phyloP scores from a whole-genome alignment of 2,329 filamentous ascomycete genomes.

The Botrytis medusae region DNA sequence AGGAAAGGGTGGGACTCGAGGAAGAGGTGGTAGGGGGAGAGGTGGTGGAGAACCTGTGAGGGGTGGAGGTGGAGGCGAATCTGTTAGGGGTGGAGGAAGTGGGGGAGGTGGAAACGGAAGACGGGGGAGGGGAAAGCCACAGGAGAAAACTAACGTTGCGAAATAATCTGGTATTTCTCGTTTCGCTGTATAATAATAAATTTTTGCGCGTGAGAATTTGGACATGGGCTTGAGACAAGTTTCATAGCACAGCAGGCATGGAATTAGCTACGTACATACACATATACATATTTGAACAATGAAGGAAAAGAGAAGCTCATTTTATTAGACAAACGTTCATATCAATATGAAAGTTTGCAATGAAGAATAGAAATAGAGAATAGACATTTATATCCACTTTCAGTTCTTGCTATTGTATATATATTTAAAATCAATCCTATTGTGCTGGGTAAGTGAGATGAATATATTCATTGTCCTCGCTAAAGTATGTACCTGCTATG shows the following conservation, averaged over 20 bases:
- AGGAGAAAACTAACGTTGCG: slow-evolving; percentile 17
- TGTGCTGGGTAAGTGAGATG: neutral
- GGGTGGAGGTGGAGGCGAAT: slow-evolving; percentile 1
- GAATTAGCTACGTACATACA: neutral
- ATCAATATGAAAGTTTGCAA: neutral
- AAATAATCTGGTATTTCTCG: slow-evolving; percentile 4
- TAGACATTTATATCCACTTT: neutral
- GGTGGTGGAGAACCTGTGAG: slow-evolving; percentile 2
- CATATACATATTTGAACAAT: neutral
- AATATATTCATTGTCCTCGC: neutral
- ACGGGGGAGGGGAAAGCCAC: slow-evolving; percentile 22
- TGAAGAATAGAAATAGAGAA: neutral
- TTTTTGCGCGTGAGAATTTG: neutral
- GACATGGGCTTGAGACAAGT: neutral
- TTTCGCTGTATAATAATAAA: neutral
- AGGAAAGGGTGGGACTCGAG: slow-evolving; percentile 26
- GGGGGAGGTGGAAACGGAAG: slow-evolving; percentile 20
- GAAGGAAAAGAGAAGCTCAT: neutral
- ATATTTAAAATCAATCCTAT: neutral
- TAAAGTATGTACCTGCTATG: neutral
- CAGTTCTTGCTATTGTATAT: neutral
- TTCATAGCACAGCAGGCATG: neutral
- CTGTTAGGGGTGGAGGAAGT: neutral
- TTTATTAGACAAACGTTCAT: neutral
- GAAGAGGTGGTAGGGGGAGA: slow-evolving; percentile 23